Base-by-base conservation (phyloP, 441 rosid genomes). In the Pelargonium cotyledonis region DNA sequence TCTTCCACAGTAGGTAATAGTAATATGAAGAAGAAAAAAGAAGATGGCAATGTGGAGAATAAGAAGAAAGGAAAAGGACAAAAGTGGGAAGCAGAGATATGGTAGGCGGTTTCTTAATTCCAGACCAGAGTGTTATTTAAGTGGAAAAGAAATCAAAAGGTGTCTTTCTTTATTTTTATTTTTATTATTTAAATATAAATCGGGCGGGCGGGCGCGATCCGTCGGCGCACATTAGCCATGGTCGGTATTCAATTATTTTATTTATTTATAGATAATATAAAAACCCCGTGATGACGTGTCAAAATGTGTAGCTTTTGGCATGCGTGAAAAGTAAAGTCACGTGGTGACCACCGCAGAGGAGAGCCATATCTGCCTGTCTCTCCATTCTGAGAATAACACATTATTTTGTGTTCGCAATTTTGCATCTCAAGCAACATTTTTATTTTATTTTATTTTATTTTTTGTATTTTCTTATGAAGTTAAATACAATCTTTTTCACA, bases 241-340 rank as follows among this genome's bases (percentile, higher is more conserved):
- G 75, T 75, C 80, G 71, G 68, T 68, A 57, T 4, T 18, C 35
- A 0, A n/a, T n/a, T n/a, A n/a, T n/a, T n/a, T n/a, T n/a, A n/a
- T 16, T 44, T 72, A 29, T 15, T 5, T 44, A 57, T 0, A n/a
- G 10, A 9, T 29, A 14, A 31, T 46, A 57, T 26, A 43, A 31
- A 23, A 23, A 38, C 31, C 26, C 38, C n/a, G 68, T 23, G 26
- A 23, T 23, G 26, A 23, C 26, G 26, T 23, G 26, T 23, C 26
- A 23, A 23, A 23, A 0, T 23, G 44, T 63, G 1, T 6, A 8
- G 74, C 89, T 85, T 87, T 85, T 74, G 68, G 93, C 97, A 91
- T 78, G 97, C 95, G 84, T 69, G 65, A 84, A 91, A 91, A 91
- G 97, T 66, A 70, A 58, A 61, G 77, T 81, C 95, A 86, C 93